Conservation (phyloP, 2,329 filamentous ascomycete species). For the Aureobasidium vineae region DNA sequence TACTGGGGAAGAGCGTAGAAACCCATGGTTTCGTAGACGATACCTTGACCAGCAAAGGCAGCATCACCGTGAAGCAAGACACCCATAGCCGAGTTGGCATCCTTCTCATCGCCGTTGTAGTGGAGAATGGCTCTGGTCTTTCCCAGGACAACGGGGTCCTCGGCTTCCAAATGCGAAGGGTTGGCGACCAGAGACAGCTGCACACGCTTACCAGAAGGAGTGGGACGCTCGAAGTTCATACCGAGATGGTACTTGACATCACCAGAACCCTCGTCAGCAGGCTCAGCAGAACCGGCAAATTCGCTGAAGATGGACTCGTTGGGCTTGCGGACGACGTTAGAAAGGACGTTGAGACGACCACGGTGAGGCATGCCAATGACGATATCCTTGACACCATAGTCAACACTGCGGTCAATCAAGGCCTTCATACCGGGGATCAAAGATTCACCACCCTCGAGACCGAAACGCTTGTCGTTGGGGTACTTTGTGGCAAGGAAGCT, state of each 20-base stretch:
- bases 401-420: constrained; percentile 94
- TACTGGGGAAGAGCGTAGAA: constrained; percentile 95
- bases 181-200: constrained; percentile 98
- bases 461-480: constrained; percentile 99
- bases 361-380: constrained; percentile 99
- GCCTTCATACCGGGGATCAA: constrained; percentile 99
- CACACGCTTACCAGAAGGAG: constrained; percentile 97
- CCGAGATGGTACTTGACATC: constrained; percentile 99
- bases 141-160: constrained; percentile 95
- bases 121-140: constrained; percentile 98
- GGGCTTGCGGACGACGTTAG: constrained; percentile 97
- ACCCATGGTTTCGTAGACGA: constrained; percentile 97
- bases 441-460: constrained; percentile 94
- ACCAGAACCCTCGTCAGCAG: constrained; percentile 92
- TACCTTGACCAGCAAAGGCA: constrained; percentile 91
- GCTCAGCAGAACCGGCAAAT: constrained; percentile 83
- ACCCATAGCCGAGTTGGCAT: constrained; percentile 87
- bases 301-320: constrained; percentile 99
- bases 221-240: constrained; percentile 99
- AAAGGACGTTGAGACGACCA: constrained; percentile 95
- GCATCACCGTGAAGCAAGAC: constrained; percentile 96
- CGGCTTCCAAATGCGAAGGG: constrained; percentile 95
- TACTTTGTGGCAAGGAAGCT: constrained; percentile 94
- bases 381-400: constrained; percentile 98
- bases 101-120: constrained; percentile 95